Percentiles rank a stretch among this genome's conserved stretches.
Evolutionary conservation across 192 early-diverging fungal species (phyloP).

Genomic region (Dispira simplex): DNA sequence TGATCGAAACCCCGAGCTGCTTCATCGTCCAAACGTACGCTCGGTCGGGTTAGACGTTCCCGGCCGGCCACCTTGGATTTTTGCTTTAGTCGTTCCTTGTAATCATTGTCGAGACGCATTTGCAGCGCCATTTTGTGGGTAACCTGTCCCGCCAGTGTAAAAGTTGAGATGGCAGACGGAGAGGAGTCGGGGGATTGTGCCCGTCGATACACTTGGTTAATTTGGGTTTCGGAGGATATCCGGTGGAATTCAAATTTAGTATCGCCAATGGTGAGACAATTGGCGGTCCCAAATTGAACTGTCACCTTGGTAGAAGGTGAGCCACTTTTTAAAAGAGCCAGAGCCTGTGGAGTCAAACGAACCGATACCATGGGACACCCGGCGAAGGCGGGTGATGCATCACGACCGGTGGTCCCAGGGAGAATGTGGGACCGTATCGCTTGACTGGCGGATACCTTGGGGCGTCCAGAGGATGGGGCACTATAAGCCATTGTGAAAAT

Average conservation of each 20-base stretch:
- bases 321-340: neutral
- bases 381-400: no score
- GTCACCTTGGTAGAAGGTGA: neutral
- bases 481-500: no score
- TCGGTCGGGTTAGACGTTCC: neutral
- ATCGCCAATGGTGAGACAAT: neutral
- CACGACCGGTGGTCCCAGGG: no score
- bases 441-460: neutral
- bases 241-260: constrained; percentile 3
- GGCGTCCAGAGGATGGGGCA: neutral
- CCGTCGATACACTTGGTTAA: constrained; percentile 5
- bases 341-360: neutral
- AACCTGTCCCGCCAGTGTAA: neutral
- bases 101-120: neutral
- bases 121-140: neutral
- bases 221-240: neutral
- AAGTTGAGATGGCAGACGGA: neutral
- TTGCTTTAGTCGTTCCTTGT: neutral
- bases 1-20: neutral
- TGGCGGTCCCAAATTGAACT: neutral
- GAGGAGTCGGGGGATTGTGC: neutral
- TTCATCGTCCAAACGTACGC: neutral
- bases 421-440: neutral
- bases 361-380: neutral
- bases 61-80: constrained; percentile 8